Base-by-base conservation (phyloP, 441 rosid genomes). In the Erodium chrysanthum region DNA sequence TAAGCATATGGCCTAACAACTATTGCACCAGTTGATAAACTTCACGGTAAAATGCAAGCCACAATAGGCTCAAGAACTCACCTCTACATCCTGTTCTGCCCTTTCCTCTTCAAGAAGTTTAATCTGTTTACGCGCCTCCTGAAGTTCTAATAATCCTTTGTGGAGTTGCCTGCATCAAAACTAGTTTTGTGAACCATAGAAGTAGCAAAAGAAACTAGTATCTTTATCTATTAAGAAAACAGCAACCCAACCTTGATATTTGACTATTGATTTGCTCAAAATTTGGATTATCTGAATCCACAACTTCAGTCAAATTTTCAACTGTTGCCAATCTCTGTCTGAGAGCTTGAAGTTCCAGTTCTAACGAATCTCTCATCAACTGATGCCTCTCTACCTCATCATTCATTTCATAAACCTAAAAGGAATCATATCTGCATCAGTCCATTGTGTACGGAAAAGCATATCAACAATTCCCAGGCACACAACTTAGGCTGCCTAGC, bases 341-440 rank as follows among this genome's bases (percentile, higher is more conserved):
- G 74, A 93, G 75, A 79, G 78, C 76, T 72, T 81, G 89, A 70
- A 91, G 89, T 80, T 93, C 95, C 76, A 82, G 71, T 78, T 93
- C 96, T 78, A 87, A 78, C 29, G 87, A 87, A 69, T 85, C 88
- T 78, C 91, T 85, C 52, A 83, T 83, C 69, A 81, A 67, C 58
- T 82, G 83, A 77, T 93, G 95, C 76, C 85, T 84, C 76, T 85
- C 91, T 63, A 93, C 90, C 76, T 93, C 92, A 59, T 82, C 91
- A 76, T 86, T 88, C 97, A 89, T 85, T 82, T 89, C 98, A 83
- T 76, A 74, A 66, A 85, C 95, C 98, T 93, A 73, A 40, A 74
- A 75, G 63, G 70, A 70, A 77, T 75, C 65, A 70, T 66, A 73
- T 70, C 72, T 40, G 27, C 59, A 66, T 48, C 68, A 66, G 56